A percentile compares a stretch with the other conserved stretches of the same genome.
Evolutionary conservation across 345 rosid genomes (phyloP).

Genomic region (Cardamine occulta): DNA sequence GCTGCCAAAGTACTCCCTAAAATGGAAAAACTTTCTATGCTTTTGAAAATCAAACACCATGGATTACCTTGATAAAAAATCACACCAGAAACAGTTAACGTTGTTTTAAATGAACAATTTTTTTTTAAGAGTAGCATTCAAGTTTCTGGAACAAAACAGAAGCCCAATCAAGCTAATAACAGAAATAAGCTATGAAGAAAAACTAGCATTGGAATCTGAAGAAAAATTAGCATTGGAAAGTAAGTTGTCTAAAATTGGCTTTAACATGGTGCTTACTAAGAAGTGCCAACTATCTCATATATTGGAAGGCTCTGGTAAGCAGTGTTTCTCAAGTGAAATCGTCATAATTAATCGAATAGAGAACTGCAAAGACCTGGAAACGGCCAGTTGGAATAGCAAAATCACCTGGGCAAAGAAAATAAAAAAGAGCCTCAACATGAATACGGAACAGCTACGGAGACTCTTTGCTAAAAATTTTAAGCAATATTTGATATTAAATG

Average conservation of each 20-base stretch:
- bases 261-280: neutral
- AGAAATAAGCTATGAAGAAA: neutral
- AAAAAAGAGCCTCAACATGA: neutral
- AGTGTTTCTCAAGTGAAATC: neutral
- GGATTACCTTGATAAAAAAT: neutral
- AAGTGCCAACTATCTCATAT: neutral
- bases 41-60: neutral
- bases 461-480: neutral
- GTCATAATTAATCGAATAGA: neutral
- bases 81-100: neutral
- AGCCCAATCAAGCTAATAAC: slow-evolving; percentile 4
- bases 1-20: slow-evolving; percentile 2
- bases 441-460: neutral
- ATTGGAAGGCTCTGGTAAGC: neutral
- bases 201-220: neutral
- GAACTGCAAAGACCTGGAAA: neutral
- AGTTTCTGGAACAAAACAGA: neutral
- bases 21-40: neutral
- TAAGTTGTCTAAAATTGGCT: neutral
- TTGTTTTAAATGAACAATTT: neutral
- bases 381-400: neutral
- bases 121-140: too few species aligned
- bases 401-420: neutral
- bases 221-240: neutral
- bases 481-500: neutral